Base-by-base conservation (phyloP, 257 asterid species). In the Solanum dulcamara region DNA sequence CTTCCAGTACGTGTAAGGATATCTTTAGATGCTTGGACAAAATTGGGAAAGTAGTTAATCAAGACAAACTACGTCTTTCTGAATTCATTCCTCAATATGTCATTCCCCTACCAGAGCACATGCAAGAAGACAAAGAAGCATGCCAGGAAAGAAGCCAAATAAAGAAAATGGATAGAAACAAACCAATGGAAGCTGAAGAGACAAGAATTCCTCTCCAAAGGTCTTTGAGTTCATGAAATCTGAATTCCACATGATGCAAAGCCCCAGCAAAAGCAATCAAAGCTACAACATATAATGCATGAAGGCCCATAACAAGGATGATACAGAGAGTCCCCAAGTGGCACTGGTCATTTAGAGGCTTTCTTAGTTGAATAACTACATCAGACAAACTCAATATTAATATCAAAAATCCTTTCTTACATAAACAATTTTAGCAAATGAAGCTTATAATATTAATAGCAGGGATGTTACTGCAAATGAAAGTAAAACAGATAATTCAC, bases 171-270 rank as follows among this genome's bases (percentile, higher is more conserved):
- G 85, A 82, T 13, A 82, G 82, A 75, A 48, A 85, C 62, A 59
- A 91, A 95, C 98, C 98, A 59, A 95, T 88, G 91, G 91, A 90
- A 90, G 89, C 91, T 84, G 89, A 37, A 74, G 96, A 89, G 53
- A 93, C 94, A 62, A 95, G 89, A 80, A 93, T 90, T 75, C 97
- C 98, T 20, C 97, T 93, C 97, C 97, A 93, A 71, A 95, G 97
- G 85, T 92, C 97, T 90, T 94, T 94, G 85, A 93, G 92, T 89
- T 94, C 98, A 22, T 92, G 94, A 91, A 94, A 94, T 89, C 96
- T 92, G 88, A 94, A 94, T 87, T 94, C 95, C 37, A 94, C 85
- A 87, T 94, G 97, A 66, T 88, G 97, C 89, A 93, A 66, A 22
- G 98, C 96, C 86, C 90, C 93, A 40, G 97, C 92, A 84, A 90